A percentile compares a stretch with the other conserved stretches of the same genome.
Conservation (phyloP, 768 basidiomycete species). For the Suillus alpinus region DNA sequence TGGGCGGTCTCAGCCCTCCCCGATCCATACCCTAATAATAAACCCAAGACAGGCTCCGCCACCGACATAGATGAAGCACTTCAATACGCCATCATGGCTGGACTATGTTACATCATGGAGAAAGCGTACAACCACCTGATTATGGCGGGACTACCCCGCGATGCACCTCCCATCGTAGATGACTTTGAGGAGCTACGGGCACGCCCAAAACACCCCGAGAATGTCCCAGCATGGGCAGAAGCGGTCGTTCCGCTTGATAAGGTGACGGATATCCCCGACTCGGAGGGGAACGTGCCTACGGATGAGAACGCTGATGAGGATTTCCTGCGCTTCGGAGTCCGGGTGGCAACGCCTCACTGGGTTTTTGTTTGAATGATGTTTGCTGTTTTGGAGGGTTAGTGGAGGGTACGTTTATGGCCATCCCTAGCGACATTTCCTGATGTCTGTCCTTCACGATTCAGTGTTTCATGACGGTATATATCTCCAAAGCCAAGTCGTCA, state of each 20-base stretch:
- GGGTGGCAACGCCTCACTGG: neutral
- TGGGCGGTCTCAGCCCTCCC: slow-evolving; percentile 16
- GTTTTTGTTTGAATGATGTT: neutral
- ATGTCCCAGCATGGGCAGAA: slow-evolving; percentile 26
- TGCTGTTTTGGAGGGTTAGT: neutral
- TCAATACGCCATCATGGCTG: slow-evolving; percentile 27
- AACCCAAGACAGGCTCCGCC: neutral
- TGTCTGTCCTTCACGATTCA: too few species aligned
- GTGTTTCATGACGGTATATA: too few species aligned
- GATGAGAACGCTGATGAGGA: slow-evolving; percentile 6
- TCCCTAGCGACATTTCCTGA: too few species aligned
- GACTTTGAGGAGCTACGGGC: slow-evolving; percentile 30
- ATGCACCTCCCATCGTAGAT: slow-evolving; percentile 25
- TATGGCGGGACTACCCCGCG: slow-evolving; percentile 29
- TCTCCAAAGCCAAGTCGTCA: too few species aligned
- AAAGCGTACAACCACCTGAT: slow-evolving; percentile 28
- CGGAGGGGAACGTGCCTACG: slow-evolving; percentile 6
- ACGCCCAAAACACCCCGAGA: slow-evolving; percentile 28
- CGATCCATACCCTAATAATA: slow-evolving; percentile 8
- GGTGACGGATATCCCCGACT: slow-evolving; percentile 19
- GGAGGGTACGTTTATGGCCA: too few species aligned
- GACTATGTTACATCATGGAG: slow-evolving; percentile 26
- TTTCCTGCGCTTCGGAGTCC: neutral
- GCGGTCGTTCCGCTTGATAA: slow-evolving; percentile 14
- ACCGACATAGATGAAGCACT: slow-evolving; percentile 16